Evolutionary conservation across 192 early-diverging fungal species (phyloP), one percentile per base, ranked within the genome.

Genomic region (Rhizophagus clarus): DNA sequence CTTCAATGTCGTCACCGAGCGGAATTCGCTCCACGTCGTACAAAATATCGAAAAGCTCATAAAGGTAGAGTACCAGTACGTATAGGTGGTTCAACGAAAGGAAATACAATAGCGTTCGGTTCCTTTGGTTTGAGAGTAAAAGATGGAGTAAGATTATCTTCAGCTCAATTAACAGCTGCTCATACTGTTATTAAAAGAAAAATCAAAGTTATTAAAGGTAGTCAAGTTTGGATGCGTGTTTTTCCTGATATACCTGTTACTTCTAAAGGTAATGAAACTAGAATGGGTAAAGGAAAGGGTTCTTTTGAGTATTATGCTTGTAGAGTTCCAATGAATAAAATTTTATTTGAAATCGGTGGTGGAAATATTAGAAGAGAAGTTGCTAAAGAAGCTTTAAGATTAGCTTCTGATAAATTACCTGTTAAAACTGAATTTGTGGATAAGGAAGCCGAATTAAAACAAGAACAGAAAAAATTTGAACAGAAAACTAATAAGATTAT

Each of bases 201-300:
- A 76, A 90, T 97, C 75, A 96, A 97, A 84, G 73, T 89, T 15
- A 92, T 97, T 85, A 99, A 97, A 88, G 96, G 92, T 0, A 89
- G 93, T 32, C 85, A 92, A 80, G 87, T 97, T 75, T 96, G 89
- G 93, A 88, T 97, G 82, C 89, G 95, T 42, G 92, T 94, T 68
- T 97, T 97, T 82, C 95, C 97, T 3, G 94, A 97, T 81, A 91
- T 97, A 22, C 97, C 97, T 10, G 95, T 97, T 22, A 94, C 95
- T 0, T 91, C 91, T 47, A 97, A 97, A 81, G 95, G 95, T 37
- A 93, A 92, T 37, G 97, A 97, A 85, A 89, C 91, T 56, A 91
- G 97, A 87, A 99, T 99, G 97, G 97, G 97, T 79, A 97, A 97
- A 86, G 97, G 97, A 80, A 99, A 99, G 82, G 97, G 97, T 80